Conservation (phyloP, 495 filamentous ascomycete genomes). For the Neurospora sp. region DNA sequence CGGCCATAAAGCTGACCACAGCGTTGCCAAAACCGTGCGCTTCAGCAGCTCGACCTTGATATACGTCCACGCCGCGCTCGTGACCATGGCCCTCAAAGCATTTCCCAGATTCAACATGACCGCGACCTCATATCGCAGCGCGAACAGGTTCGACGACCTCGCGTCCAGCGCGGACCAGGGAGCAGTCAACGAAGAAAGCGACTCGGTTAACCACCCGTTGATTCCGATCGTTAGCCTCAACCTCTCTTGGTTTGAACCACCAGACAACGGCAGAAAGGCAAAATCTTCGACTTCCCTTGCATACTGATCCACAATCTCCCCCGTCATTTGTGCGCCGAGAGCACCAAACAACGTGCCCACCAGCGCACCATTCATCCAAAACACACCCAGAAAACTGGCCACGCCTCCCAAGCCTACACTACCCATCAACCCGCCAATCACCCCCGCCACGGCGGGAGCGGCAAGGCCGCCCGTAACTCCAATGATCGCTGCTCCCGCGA, state of each 20-base stretch:
- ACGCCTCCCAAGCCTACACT: conserved; percentile 74
- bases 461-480: conserved; percentile 83
- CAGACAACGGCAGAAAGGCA: conserved; percentile 63
- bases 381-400: conserved; percentile 70
- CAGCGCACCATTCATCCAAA: conserved; percentile 71
- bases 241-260: conserved; percentile 23
- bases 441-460: conserved; percentile 77
- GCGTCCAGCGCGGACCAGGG: conserved; percentile 66
- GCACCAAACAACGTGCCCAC: conserved; percentile 84
- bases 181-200: conserved; percentile 49
- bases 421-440: conserved; percentile 80
- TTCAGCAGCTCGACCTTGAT: conserved; percentile 64
- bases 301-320: conserved; percentile 74
- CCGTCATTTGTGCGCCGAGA: conserved; percentile 79
- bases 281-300: conserved; percentile 83
- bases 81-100: conserved; percentile 55
- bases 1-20: conserved; percentile 70
- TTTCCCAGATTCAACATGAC: conserved; percentile 66
- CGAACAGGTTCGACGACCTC: conserved; percentile 63
- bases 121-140: conserved; percentile 69
- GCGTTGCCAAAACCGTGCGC: conserved; percentile 61
- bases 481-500: conserved; percentile 77
- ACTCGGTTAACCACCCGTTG: conserved; percentile 53
- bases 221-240: conserved; percentile 75
- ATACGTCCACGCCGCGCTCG: conserved; percentile 59